Conservation (phyloP, 2,329 filamentous ascomycete genomes). For the Beauveria sp. region DNA sequence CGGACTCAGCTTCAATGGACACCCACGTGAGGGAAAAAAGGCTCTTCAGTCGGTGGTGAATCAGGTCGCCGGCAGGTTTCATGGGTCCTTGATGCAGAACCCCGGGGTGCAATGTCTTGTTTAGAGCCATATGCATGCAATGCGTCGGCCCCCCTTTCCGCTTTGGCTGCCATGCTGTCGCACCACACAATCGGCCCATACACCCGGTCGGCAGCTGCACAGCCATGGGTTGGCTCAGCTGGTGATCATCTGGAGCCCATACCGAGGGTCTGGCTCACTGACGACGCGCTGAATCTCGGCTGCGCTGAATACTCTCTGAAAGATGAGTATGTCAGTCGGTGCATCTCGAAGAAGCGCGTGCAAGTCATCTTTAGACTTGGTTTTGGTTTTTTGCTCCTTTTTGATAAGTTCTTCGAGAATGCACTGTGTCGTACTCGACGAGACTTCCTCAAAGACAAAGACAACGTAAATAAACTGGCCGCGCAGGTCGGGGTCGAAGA, state of each 20-base stretch:
- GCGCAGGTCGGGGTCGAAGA: constrained; percentile 54
- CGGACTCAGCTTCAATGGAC: neutral
- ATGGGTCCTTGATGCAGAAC: neutral
- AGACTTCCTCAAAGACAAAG: constrained; percentile 56
- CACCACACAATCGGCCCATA: neutral
- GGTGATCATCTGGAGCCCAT: constrained; percentile 46
- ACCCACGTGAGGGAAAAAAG: neutral
- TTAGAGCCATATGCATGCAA: constrained; percentile 2
- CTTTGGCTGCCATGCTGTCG: neutral
- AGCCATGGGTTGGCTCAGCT: constrained; percentile 18
- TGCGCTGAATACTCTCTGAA: constrained; percentile 43
- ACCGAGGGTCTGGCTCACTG: constrained; percentile 46
- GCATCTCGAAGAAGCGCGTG: constrained; percentile 20
- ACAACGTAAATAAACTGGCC: constrained; percentile 55
- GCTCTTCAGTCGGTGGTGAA: neutral
- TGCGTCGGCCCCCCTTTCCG: neutral
- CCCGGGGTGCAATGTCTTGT: neutral
- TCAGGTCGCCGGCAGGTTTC: constrained; percentile 1
- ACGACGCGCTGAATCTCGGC: constrained; percentile 43
- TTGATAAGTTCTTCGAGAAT: constrained; percentile 50
- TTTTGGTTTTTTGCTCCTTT: constrained; percentile 35
- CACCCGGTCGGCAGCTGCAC: neutral
- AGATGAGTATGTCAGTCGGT: constrained; percentile 44
- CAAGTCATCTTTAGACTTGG: constrained; percentile 17
- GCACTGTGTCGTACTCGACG: constrained; percentile 44